Evolutionary conservation across 345 rosid species (phyloP).

Genomic region (Salix arbutifolia): DNA sequence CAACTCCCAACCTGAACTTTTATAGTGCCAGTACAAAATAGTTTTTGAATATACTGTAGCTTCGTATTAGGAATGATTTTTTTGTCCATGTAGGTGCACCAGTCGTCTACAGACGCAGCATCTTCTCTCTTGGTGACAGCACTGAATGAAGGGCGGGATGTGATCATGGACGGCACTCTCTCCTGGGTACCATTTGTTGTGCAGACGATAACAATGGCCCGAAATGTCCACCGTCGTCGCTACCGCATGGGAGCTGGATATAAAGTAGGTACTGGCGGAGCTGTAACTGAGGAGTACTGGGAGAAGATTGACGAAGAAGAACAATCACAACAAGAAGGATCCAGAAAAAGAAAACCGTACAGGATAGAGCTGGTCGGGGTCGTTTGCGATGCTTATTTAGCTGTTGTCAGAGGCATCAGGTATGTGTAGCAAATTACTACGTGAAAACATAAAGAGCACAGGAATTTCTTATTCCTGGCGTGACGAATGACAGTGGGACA

Average conservation of each 20-base stretch:
- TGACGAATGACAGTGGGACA: not conserved
- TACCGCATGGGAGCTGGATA: conserved; percentile 86
- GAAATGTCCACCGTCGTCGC: conserved; percentile 62
- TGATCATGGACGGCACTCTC: conserved; percentile 88
- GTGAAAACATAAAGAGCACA: not conserved
- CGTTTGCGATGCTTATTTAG: conserved; percentile 85
- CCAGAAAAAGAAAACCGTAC: conserved; percentile 52
- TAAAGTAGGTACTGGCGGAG: conserved; percentile 58
- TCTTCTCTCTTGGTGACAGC: conserved; percentile 86
- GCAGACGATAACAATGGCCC: conserved; percentile 77
- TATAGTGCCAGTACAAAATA: not conserved
- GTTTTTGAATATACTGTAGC: not conserved
- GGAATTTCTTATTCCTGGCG: not conserved
- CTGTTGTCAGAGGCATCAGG: conserved; percentile 87
- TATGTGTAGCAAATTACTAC: conserved; percentile 10
- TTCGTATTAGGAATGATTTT: not conserved
- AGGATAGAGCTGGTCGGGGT: conserved; percentile 83
- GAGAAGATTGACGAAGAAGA: conserved; percentile 44
- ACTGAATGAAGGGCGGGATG: conserved; percentile 91
- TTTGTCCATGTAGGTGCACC: conserved; percentile 57
- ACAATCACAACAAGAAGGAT: conserved; percentile 17
- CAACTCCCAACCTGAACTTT: not conserved
- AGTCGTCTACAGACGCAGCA: conserved; percentile 85
- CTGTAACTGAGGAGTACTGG: conserved; percentile 71
- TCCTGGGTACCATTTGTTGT: conserved; percentile 92